phyloP scores from a whole-genome alignment of 2,329 filamentous ascomycete genomes.

The Aspergillus sojae region DNA sequence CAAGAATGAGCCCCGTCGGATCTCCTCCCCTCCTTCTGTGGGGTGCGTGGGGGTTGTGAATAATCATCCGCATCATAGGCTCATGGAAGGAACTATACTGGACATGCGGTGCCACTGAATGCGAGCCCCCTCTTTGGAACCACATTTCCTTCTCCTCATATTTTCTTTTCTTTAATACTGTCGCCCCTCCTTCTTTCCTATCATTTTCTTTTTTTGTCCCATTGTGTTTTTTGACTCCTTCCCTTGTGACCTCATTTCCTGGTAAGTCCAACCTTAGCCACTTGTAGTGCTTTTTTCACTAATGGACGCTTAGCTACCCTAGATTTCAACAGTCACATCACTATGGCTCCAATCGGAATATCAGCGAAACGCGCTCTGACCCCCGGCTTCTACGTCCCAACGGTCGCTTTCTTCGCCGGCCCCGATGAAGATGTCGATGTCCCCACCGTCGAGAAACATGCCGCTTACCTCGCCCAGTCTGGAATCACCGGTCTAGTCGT shows the following conservation, averaged over 20 bases:
- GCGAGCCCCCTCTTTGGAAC: slow-evolving; percentile 8
- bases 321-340: slow-evolving; percentile 9
- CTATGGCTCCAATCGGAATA: slow-evolving; percentile 28
- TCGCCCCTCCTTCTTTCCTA: slow-evolving; percentile 3
- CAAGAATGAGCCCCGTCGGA: background rate
- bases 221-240: background rate
- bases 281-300: background rate
- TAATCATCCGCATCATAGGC: slow-evolving; percentile 5
- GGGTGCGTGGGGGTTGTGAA: slow-evolving; percentile 14
- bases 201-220: background rate
- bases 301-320: background rate
- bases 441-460: slow-evolving; percentile 59
- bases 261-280: background rate
- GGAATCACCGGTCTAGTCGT: slow-evolving; percentile 75
- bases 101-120: background rate
- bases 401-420: slow-evolving; percentile 71
- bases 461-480: slow-evolving; percentile 69
- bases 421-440: slow-evolving; percentile 68
- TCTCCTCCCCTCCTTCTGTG: slow-evolving; percentile 14
- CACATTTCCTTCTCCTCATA: slow-evolving; percentile 7
- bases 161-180: background rate
- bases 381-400: slow-evolving; percentile 70
- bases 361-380: slow-evolving; percentile 32
- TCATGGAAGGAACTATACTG: background rate
- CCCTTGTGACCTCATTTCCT: background rate